phyloP scores from a whole-genome alignment of 208 protist species.

The Leptomonas pyrrhocoris region DNA sequence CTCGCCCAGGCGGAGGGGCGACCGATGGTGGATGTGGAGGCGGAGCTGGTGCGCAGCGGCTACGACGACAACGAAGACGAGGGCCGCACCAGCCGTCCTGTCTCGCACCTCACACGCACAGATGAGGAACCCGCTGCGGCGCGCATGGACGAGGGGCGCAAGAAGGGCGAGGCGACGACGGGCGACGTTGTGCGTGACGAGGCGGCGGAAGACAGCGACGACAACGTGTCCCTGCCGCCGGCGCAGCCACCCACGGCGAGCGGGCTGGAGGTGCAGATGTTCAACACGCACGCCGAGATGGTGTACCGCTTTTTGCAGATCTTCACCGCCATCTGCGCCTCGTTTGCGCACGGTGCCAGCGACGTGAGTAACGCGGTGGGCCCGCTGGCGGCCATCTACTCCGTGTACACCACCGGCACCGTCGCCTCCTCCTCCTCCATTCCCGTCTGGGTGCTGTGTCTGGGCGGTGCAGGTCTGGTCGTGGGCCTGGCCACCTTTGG shows the following conservation, averaged over 20 bases:
- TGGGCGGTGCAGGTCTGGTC: constrained; percentile 75
- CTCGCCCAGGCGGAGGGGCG: constrained; percentile 26
- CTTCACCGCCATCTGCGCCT: constrained; percentile 81
- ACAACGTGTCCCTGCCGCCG: not conserved
- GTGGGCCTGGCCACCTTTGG: constrained; percentile 78
- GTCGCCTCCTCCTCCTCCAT: constrained; percentile 39
- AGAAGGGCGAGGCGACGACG: constrained; percentile 25
- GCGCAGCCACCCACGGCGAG: constrained; percentile 23
- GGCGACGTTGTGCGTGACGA: constrained; percentile 41
- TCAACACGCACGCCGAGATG: constrained; percentile 55
- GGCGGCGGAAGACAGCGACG: constrained; percentile 19
- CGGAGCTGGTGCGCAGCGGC: constrained; percentile 12
- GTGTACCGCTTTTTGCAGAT: constrained; percentile 85
- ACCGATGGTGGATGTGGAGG: constrained; percentile 22
- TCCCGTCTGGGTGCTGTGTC: constrained; percentile 73
- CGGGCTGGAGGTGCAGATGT: constrained; percentile 59
- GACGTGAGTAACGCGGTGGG: constrained; percentile 89
- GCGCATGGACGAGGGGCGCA: constrained; percentile 11
- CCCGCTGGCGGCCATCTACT: constrained; percentile 75
- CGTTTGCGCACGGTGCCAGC: constrained; percentile 87
- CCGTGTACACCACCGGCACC: constrained; percentile 56
- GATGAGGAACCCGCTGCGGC: not conserved
- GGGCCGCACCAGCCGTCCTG: not conserved
- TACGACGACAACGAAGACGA: constrained; percentile 8
- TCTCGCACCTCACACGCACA: not conserved